phyloP scores from a whole-genome alignment of 1,139 yeast species.

The Kurtzmaniella natalensis region DNA sequence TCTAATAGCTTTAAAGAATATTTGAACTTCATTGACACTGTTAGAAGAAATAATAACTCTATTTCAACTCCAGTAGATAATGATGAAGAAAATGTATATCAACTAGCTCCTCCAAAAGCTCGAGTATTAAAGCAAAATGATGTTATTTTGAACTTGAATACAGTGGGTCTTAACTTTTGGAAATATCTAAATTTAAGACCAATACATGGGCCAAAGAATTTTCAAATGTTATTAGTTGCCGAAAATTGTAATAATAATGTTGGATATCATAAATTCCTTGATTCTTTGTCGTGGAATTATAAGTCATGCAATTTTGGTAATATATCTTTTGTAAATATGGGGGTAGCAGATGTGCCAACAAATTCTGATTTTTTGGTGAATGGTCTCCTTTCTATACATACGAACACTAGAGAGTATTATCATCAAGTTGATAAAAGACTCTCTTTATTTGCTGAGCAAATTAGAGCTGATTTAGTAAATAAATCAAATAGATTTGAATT shows the following conservation, averaged over 20 bases:
- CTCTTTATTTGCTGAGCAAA: constrained; percentile 29
- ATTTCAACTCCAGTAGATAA: constrained; percentile 9
- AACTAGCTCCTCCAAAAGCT: constrained; percentile 22
- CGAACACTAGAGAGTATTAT: constrained; percentile 11
- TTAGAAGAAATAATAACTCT: constrained; percentile 2
- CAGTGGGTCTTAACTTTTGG: constrained; percentile 47
- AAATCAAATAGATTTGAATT: constrained; percentile 41
- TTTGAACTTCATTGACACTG: constrained; percentile 1
- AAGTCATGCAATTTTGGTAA: constrained; percentile 47
- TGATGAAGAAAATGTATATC: constrained; percentile 14
- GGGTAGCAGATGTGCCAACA: constrained; percentile 25
- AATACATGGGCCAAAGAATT: constrained; percentile 42
- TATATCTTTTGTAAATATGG: constrained; percentile 29
- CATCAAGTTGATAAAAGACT: constrained; percentile 28
- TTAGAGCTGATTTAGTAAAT: constrained; percentile 37
- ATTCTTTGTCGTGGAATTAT: constrained; percentile 39
- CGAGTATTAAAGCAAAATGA: constrained; percentile 27
- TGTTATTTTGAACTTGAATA: constrained; percentile 31
- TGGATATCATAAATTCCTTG: constrained; percentile 25
- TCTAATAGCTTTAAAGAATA: constrained; percentile 16
- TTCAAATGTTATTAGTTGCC: constrained; percentile 48
- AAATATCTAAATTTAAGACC: constrained; percentile 55
- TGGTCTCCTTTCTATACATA: constrained; percentile 15
- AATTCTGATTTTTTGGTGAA: constrained; percentile 30
- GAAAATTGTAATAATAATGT: constrained; percentile 19